Base-by-base conservation (phyloP, 768 basidiomycete species). In the Melanogaster broomeanus region DNA sequence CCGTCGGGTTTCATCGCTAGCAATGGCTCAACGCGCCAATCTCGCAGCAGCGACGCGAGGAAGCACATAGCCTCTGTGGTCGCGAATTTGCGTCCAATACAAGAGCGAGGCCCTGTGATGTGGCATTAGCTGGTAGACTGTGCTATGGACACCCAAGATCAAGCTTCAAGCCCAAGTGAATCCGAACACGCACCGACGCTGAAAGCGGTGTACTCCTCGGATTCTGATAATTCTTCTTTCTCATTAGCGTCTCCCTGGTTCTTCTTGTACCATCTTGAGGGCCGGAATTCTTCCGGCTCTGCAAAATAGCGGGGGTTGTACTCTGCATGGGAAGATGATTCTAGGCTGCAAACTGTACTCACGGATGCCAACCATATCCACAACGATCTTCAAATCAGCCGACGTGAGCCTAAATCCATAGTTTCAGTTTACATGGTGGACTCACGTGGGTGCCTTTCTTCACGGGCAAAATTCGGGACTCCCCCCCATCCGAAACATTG, bases 51-150 rank as follows among this genome's bases (percentile, higher is more conserved):
- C 58, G 72, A 64, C 1, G 79, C 72, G 18, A 85, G 71, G 69
- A 84, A 80, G 43, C 73, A 75, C 16, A 84, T 74, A 2, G 74
- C 71, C 58, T 85, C 81, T 0, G 71, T 74, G 1, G 73, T 71
- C 3, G 83, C 79, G 56, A 85, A 85, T 53, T 75, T 80, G 25
- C 79, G 69, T 5, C 83, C 83, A 12, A 83, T 65, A 53, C 83
- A 85, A 15, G 63, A 58, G 15, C 81, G 74, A 27, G 80, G 79
- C 42, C 79, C 78, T 75, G 53, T 22, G 53, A 13, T 40, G 51
- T 41, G 9, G 11, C n/a, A 31, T 51, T 5, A 42, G 42, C 27
- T n/a, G n/a, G n/a, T n/a, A n/a, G n/a, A n/a, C n/a, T n/a, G n/a
- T n/a, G n/a, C n/a, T n/a, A 33, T 9, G 4, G 13, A 39, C 19